Evolutionary conservation across 495 filamentous ascomycete species (phyloP).

Genomic region (Penicillium alfredii): DNA sequence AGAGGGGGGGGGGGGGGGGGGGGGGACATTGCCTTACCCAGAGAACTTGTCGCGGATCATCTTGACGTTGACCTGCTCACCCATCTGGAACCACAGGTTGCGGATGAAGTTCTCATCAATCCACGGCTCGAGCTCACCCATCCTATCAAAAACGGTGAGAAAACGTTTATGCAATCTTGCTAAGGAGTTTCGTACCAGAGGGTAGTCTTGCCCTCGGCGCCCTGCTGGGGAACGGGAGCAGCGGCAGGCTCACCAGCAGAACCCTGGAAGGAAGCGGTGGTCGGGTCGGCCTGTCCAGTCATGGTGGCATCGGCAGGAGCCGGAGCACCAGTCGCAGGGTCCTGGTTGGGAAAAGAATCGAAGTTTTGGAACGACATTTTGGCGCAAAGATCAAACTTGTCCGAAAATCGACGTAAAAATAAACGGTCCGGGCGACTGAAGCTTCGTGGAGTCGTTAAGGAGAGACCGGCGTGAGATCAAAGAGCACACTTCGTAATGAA

Average conservation of each 20-base stretch:
- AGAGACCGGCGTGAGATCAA: conserved; percentile 36
- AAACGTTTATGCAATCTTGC: no score
- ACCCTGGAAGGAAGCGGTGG: conserved; percentile 49
- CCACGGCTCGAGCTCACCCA: conserved; percentile 99
- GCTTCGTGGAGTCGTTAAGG: conserved; percentile 41
- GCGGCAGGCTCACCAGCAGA: conserved; percentile 47
- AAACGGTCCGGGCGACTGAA: conserved; percentile 33
- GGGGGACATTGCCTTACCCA: conserved; percentile 59
- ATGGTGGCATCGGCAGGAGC: conserved; percentile 47
- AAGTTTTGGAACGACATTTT: conserved; percentile 57
- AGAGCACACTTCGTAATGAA: conserved; percentile 32
- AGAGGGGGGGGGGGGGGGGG: no score
- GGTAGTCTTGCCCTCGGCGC: conserved; percentile 68
- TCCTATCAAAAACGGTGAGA: no score
- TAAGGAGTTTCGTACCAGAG: no score
- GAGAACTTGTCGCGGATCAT: conserved; percentile 99
- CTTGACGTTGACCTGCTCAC: conserved; percentile 95
- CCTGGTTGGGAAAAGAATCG: conserved; percentile 51
- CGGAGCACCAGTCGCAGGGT: conserved; percentile 47
- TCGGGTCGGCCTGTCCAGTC: conserved; percentile 50
- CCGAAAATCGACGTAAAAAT: conserved; percentile 27
- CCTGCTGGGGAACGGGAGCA: conserved; percentile 49
- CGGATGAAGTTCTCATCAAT: conserved; percentile 99
- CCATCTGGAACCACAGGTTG: conserved; percentile 84
- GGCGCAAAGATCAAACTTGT: conserved; percentile 25